A percentile compares a stretch with the other conserved stretches of the same genome.
Conservation (phyloP, 306 rosid genomes). For the Benincasa hispida region DNA sequence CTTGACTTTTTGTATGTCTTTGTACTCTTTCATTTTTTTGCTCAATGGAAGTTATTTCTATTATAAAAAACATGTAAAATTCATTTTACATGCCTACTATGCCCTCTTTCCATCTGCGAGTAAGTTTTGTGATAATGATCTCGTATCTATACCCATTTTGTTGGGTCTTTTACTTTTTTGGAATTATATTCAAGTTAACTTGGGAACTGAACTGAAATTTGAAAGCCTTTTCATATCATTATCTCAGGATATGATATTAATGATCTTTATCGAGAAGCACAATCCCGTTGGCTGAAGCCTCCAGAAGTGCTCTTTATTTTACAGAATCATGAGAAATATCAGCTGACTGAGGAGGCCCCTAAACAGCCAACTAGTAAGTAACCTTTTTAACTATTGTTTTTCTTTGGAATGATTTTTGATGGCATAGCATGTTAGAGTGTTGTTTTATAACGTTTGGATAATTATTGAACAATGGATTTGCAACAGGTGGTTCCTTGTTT, state of each 20-base stretch:
- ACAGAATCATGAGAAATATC: conserved; percentile 52
- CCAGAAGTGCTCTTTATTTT: conserved; percentile 73
- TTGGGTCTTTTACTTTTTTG: neutral
- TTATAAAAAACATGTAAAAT: neutral
- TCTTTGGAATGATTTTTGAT: neutral
- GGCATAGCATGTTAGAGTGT: neutral
- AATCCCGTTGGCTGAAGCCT: conserved; percentile 89
- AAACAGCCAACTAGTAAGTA: conserved; percentile 69
- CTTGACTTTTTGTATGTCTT: no score
- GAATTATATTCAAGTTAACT: neutral
- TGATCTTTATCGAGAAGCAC: conserved; percentile 62
- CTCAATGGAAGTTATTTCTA: no score
- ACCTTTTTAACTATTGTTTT: conserved; percentile 3
- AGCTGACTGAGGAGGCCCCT: conserved; percentile 43
- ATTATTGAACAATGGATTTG: conserved; percentile 9
- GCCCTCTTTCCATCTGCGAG: neutral
- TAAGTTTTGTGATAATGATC: neutral
- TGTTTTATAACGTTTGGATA: neutral
- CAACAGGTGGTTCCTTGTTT: conserved; percentile 70
- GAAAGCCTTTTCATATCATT: conserved; percentile 3
- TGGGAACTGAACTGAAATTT: neutral
- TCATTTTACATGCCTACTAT: neutral
- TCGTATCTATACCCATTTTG: neutral
- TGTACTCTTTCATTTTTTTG: no score
- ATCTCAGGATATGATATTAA: conserved; percentile 51